Conservation (phyloP, 805 yeast species). For the Candida fluviatilis region DNA sequence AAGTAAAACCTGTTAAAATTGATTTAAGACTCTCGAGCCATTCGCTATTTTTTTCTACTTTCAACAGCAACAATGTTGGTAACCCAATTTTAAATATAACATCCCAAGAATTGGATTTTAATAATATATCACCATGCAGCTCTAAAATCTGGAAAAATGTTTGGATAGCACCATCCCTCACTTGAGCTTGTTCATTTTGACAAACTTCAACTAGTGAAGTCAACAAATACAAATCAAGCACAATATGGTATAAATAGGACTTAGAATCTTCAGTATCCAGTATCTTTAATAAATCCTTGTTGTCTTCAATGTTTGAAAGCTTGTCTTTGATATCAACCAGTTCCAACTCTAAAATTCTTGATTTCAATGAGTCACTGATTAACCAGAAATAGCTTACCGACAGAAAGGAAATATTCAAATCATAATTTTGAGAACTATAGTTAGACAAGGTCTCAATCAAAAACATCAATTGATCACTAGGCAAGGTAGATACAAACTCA, state of each 20-base stretch:
- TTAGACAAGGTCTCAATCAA: slow-evolving; percentile 69
- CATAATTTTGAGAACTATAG: slow-evolving; percentile 67
- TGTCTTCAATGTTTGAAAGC: not conserved
- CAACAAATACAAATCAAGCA: slow-evolving; percentile 44
- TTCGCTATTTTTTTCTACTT: slow-evolving; percentile 28
- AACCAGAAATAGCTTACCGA: slow-evolving; percentile 91
- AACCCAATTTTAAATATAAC: slow-evolving; percentile 63
- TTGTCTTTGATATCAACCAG: not conserved
- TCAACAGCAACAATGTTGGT: slow-evolving; percentile 41
- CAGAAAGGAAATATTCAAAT: slow-evolving; percentile 84
- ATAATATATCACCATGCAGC: slow-evolving; percentile 54
- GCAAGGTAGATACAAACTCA: slow-evolving; percentile 74
- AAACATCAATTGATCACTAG: slow-evolving; percentile 55
- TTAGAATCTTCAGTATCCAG: slow-evolving; percentile 5
- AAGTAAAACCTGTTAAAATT: slow-evolving; percentile 61
- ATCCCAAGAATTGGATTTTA: slow-evolving; percentile 60
- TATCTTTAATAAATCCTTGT: slow-evolving; percentile 8
- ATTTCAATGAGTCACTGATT: slow-evolving; percentile 65
- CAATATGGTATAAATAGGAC: slow-evolving; percentile 8
- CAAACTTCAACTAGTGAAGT: slow-evolving; percentile 60
- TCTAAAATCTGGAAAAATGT: slow-evolving; percentile 81
- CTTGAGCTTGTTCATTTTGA: slow-evolving; percentile 66
- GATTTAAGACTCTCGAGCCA: slow-evolving; percentile 62
- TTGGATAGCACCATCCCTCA: slow-evolving; percentile 84
- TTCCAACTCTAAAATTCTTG: slow-evolving; percentile 11